phyloP scores from a whole-genome alignment of 345 rosid genomes.

The Barbarea vulgaris region DNA sequence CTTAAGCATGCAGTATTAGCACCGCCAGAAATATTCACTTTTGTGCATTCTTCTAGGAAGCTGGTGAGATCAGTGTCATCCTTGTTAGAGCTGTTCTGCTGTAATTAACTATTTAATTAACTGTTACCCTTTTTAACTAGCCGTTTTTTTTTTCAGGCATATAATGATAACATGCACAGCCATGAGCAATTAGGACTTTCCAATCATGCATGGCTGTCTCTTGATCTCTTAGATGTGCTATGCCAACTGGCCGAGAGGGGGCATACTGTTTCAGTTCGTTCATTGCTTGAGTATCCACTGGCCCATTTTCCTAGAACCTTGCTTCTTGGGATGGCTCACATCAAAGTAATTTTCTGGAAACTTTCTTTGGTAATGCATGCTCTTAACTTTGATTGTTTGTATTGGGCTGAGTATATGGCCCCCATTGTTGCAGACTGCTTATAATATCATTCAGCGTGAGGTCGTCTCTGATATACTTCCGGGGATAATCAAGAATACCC shows the following conservation, averaged over 20 bases:
- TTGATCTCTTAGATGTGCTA: slow-evolving; percentile 81
- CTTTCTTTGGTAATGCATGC: background rate
- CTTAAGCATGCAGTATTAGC: slow-evolving; percentile 69
- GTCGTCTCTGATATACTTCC: slow-evolving; percentile 62
- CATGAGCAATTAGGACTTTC: slow-evolving; percentile 59
- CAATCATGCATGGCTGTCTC: slow-evolving; percentile 69
- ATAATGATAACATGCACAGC: slow-evolving; percentile 56
- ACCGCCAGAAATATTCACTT: slow-evolving; percentile 73
- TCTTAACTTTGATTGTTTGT: background rate
- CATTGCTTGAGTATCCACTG: slow-evolving; percentile 80
- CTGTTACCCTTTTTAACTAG: slow-evolving; percentile 17
- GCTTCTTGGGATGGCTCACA: slow-evolving; percentile 75
- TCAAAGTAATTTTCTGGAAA: slow-evolving; percentile 47
- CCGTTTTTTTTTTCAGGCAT: no score
- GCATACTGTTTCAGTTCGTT: slow-evolving; percentile 60
- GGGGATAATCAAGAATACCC: slow-evolving; percentile 46
- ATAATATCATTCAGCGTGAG: slow-evolving; percentile 64
- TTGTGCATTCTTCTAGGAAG: slow-evolving; percentile 65
- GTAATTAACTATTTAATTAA: background rate
- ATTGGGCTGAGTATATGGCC: background rate
- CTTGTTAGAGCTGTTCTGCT: slow-evolving; percentile 12
- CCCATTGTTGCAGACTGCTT: slow-evolving; percentile 56
- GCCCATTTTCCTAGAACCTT: slow-evolving; percentile 75
- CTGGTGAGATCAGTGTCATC: slow-evolving; percentile 52
- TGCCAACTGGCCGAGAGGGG: slow-evolving; percentile 95